Base-by-base conservation (phyloP, 306 rosid genomes). In the Medicago ruthenica region DNA sequence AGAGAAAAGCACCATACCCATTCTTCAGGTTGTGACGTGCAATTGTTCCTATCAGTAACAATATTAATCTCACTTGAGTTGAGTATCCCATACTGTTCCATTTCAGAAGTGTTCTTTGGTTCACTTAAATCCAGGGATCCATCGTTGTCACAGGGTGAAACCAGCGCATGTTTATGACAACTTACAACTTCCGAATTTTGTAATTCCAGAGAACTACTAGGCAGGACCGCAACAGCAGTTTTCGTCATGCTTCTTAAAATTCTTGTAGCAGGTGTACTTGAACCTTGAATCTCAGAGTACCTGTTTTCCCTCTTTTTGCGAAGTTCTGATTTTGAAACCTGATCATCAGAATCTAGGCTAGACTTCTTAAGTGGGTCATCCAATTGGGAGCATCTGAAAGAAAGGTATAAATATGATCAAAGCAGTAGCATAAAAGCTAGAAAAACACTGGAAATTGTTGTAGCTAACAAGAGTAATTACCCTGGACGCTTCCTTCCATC, bases 361-460 rank as follows among this genome's bases (percentile, higher is more conserved):
- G 73, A 83, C 79, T 70, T 86, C 84, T 73, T 83, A 13, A 74
- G 76, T 27, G 85, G 83, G 73, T 74, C 82, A 66, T 79, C 80
- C 53, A 84, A 76, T 58, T 84, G 85, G 63, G 92, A 87, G 85
- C 89, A 81, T 81, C 97, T 92, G 89, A 78, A 82, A 85, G 31
- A 44, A 79, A 20, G 60, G 31, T 22, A 71, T 69, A 34, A 72
- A 77, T 65, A 77, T 69, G 67, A 69, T 81, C 39, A 71, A 48
- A 71, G 44, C 9, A 62, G 72, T 72, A 45, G 62, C 68, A 77
- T 14, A 14, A 67, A 51, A 73, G 69, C 34, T 76, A 50, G 54
- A 50, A 45, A 44, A 60, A 54, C 42, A 55, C 21, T 41, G 13
- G 68, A 75, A 79, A 61, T 36, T 55, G 36, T 67, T 47, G 31